Percentiles rank a stretch among this genome's conserved stretches.
phyloP scores from a whole-genome alignment of 768 basidiomycete species.

The Trametes villosa region DNA sequence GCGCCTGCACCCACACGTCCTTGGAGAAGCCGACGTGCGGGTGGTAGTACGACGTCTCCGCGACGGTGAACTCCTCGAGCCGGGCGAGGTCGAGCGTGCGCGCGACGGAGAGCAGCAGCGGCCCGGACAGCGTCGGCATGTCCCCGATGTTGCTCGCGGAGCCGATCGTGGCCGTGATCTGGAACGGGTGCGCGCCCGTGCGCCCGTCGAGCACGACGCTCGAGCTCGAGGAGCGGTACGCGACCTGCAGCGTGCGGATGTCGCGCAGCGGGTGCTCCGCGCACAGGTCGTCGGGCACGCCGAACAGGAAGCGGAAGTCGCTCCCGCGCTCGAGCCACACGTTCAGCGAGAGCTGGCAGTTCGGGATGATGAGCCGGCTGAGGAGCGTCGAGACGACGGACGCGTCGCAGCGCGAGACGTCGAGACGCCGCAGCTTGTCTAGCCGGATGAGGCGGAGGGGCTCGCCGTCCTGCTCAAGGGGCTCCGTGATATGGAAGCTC shows the following conservation, averaged over 20 bases:
- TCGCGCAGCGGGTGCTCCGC: conserved; percentile 26
- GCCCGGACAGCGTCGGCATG: conserved; percentile 32
- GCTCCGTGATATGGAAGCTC: conserved; percentile 20
- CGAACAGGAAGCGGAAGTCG: conserved; percentile 30
- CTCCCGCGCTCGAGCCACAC: conserved; percentile 31
- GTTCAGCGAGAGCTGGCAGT: conserved; percentile 29
- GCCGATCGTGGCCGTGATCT: conserved; percentile 26
- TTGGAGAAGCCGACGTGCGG: conserved; percentile 28
- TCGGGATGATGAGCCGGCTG: conserved; percentile 27
- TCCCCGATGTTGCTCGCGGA: conserved; percentile 28
- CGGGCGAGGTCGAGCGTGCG: conserved; percentile 28
- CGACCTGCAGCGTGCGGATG: conserved; percentile 30
- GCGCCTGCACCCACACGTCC: conserved; percentile 30
- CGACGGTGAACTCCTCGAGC: conserved; percentile 33
- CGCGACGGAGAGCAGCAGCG: conserved; percentile 26
- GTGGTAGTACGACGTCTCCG: conserved; percentile 29
- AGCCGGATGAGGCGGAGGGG: conserved; percentile 24
- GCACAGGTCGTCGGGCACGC: conserved; percentile 29
- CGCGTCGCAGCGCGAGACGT: conserved; percentile 30
- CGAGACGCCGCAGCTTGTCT: conserved; percentile 27
- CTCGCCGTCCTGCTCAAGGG: conserved; percentile 20
- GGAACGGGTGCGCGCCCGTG: conserved; percentile 27
- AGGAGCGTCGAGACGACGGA: conserved; percentile 25
- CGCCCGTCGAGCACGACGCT: conserved; percentile 26
- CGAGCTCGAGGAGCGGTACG: conserved; percentile 25